Evolutionary conservation across 495 filamentous ascomycete genomes (phyloP).

Genomic region (Tetracladium marchalianum): DNA sequence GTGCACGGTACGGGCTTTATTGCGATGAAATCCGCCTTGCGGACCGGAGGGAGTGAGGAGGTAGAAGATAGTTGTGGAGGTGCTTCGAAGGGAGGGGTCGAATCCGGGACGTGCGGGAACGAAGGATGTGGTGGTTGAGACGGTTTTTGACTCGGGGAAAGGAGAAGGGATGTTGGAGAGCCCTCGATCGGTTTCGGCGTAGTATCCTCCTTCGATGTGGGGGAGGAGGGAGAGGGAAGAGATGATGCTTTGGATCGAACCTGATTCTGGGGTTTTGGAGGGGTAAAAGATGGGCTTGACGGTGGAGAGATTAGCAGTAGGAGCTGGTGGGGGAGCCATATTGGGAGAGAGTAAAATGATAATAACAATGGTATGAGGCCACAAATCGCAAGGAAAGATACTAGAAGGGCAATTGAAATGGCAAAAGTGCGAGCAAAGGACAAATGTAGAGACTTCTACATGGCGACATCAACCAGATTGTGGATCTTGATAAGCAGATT

Average conservation of each 20-base stretch:
- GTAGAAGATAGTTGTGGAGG: conserved; percentile 50
- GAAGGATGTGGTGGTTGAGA: conserved; percentile 12
- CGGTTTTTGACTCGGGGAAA: conserved; percentile 24
- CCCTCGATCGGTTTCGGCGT: conserved; percentile 50
- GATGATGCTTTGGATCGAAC: conserved; percentile 31
- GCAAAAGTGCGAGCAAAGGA: too few species aligned
- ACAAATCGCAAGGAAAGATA: too few species aligned
- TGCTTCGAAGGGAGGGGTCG: conserved; percentile 29
- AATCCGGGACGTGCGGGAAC: conserved; percentile 22
- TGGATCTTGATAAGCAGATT: too few species aligned
- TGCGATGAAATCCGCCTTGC: conserved; percentile 50
- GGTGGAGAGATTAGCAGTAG: too few species aligned
- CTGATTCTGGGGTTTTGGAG: conserved; percentile 24
- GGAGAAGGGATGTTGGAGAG: conserved; percentile 37
- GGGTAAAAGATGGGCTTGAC: conserved; percentile 20
- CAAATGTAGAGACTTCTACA: too few species aligned
- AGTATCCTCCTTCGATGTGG: conserved; percentile 60
- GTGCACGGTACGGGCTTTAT: conserved; percentile 49
- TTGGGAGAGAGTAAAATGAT: not conserved
- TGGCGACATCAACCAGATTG: too few species aligned
- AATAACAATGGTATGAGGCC: not conserved
- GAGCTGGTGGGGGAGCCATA: conserved; percentile 3
- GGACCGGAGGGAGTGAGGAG: conserved; percentile 46
- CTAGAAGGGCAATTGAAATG: too few species aligned
- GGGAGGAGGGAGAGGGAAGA: conserved; percentile 30